Base-by-base conservation (phyloP, 148 eudicot genomes). In the Tetragonia tetragonoides region DNA sequence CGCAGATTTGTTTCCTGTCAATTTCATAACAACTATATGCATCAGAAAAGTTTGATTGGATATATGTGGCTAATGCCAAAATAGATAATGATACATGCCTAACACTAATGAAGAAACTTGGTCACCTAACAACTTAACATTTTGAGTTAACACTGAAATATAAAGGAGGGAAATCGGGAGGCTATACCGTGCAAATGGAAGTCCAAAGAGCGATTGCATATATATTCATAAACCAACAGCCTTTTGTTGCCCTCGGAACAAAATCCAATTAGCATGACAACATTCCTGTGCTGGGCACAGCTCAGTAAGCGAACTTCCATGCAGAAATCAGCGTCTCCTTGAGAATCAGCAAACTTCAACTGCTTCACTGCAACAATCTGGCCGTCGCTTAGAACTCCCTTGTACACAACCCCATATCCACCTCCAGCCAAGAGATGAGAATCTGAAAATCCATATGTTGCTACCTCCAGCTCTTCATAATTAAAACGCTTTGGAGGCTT, bases 221-320 rank as follows among this genome's bases (percentile, higher is more conserved):
- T 82, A 70, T 80, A 94, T 76, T 94, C 98, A 75, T 92, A 94
- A 37, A 94, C 97, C 77, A 94, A 73, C 68, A 89, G 59, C 84
- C 98, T 87, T 51, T 72, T 85, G 67, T 87, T 83, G 20, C 80
- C 90, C 79, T 92, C 89, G 21, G 85, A 76, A 82, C 98, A 92
- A 84, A 90, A 94, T 3, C 98, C 98, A 79, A 90, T 84, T 46
- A 94, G 83, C 88, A 92, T 79, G 76, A 94, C 98, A 38, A 94
- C 97, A 80, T 94, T 94, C 83, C 93, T 86, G 81, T 94, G 98
- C 77, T 94, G 98, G 38, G 98, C 98, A 84, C 95, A 94, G 67
- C 92, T 94, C 77, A 94, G 81, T 16, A 94, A 90, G 57, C 86
- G 79, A 23, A 92, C 95, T 87, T 94, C 97, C 82, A 89, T 86